Base-by-base conservation (phyloP, 768 basidiomycete species). In the Tulasnella sp. region DNA sequence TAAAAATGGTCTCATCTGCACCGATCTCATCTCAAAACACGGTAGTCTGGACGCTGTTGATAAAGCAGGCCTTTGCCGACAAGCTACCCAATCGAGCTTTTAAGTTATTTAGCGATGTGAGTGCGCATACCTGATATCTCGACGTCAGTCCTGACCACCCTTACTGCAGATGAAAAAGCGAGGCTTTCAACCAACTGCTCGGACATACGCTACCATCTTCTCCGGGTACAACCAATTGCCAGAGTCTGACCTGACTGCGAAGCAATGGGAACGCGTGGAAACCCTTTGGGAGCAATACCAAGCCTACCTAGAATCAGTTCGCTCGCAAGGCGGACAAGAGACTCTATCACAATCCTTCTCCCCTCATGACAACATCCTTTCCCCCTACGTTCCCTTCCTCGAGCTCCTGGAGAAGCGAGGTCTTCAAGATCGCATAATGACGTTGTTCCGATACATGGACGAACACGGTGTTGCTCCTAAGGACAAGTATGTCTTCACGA, bases 11-110 rank as follows among this genome's bases (percentile, higher is more conserved):
- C n/a, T 86, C 89, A 77, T 86, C 84, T 42, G 81, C 88, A 22
- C 90, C 92, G 29, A 81, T 86, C 64, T 90, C 89, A 75, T 88
- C 91, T 0, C 89, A 91, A 77, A 93, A 92, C 75, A 82, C 86
- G 1, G 82, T 84, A 12, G 87, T 89, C 7, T 94, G 92, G 92
- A 92, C 92, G 75, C 90, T 88, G 2, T 78, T 94, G 76, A 88
- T 94, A 42, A 86, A 84, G 81, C 84, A 87, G 68, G 84, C 85
- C 64, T 81, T 90, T 81, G 83, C 86, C 44, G 85, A 80, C 19
- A 79, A 83, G 73, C 84, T 84, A 52, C 89, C 83, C 77, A 84
- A 87, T 41, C 79, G 90, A 37, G 86, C 85, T 0, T 90, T 88
- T 75, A 78, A 83, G n/a, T 80, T 94, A 37, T 94, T 85, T 78